Evolutionary conservation across 2,329 filamentous ascomycete species (phyloP).

Genomic region (Colletotrichum phormii): DNA sequence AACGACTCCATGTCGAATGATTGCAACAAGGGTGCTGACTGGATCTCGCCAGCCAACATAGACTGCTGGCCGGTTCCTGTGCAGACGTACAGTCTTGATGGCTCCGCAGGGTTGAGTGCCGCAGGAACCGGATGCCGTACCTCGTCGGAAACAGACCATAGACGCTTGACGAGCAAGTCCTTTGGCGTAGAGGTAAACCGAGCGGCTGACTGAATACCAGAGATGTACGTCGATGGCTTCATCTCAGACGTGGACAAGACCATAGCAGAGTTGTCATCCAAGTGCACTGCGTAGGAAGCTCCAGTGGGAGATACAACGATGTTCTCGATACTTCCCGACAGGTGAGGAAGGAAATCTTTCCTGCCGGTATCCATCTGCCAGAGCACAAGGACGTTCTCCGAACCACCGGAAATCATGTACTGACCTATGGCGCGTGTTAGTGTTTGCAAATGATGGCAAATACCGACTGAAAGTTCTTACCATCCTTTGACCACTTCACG

Average conservation of each 20-base stretch:
- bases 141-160: slow-evolving; percentile 58
- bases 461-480: slow-evolving; percentile 58
- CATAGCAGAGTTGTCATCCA: slow-evolving; percentile 94
- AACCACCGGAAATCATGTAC: slow-evolving; percentile 93
- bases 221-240: slow-evolving; percentile 84
- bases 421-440: slow-evolving; percentile 71
- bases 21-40: slow-evolving; percentile 75
- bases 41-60: slow-evolving; percentile 60
- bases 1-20: slow-evolving; percentile 86
- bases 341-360: slow-evolving; percentile 87
- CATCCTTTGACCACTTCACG: slow-evolving; percentile 92
- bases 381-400: slow-evolving; percentile 87
- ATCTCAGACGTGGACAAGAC: slow-evolving; percentile 91
- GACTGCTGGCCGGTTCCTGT: slow-evolving; percentile 72
- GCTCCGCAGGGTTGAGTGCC: slow-evolving; percentile 69
- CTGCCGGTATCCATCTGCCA: slow-evolving; percentile 94
- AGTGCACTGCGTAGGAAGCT: slow-evolving; percentile 83
- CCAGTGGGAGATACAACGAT: slow-evolving; percentile 85
- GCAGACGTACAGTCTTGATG: slow-evolving; percentile 75
- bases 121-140: slow-evolving; percentile 67
- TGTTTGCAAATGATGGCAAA: not conserved
- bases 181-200: slow-evolving; percentile 62
- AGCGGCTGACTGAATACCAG: slow-evolving; percentile 79
- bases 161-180: slow-evolving; percentile 64
- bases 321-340: slow-evolving; percentile 86